Evolutionary conservation across 2,329 filamentous ascomycete species (phyloP), one percentile per base, ranked within the genome.

Genomic region (Chrysosporium queenslandicum): DNA sequence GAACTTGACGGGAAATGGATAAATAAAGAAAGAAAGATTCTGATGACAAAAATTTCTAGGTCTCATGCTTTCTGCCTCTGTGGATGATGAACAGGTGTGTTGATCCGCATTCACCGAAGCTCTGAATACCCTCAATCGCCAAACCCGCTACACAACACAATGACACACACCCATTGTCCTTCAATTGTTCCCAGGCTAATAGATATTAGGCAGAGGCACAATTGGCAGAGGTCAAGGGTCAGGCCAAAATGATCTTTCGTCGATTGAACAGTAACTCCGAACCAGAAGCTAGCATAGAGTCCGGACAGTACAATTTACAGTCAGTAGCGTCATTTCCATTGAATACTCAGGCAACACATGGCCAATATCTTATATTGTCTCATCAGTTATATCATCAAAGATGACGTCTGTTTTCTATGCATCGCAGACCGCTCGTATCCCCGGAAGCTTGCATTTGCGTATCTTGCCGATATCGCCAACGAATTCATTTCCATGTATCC

Each of bases 401-500:
- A 82, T 64, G 83, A 87, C 62, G 78, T 98, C 60, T 84, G 89
- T 73, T 97, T 94, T 76, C 78, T 97, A 62, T 89, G 86, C 76
- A 91, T 98, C 71, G 90, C 87, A 76, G 90, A 96, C 70, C 79
- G 82, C 53, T 87, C 87, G 53, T 98, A 97, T 76, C 91, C 92
- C 54, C 91, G 92, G 71, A 97, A 98, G 73, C 86, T 98, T 46
- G 91, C 94, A 65, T 95, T 98, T 72, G 96, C 91, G 56, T 98
- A 97, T 78, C 88, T 98, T 56, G 82, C 87, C 62, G 92, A 98
- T 74, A 80, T 98, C 51, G 80, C 86, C 54, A 80, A 81, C 68
- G 92, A 98, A 75, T 98, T 98, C 77, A 83, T 83, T 58, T 90
- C 82, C 59, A 89, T 85, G 53, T 94, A 98, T 76, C 79, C 83